These are phyloP conservation scores for Effrenium voratum DNA, from an alignment of 73 alveolate species.

Conservation along the genomic window DNA sequence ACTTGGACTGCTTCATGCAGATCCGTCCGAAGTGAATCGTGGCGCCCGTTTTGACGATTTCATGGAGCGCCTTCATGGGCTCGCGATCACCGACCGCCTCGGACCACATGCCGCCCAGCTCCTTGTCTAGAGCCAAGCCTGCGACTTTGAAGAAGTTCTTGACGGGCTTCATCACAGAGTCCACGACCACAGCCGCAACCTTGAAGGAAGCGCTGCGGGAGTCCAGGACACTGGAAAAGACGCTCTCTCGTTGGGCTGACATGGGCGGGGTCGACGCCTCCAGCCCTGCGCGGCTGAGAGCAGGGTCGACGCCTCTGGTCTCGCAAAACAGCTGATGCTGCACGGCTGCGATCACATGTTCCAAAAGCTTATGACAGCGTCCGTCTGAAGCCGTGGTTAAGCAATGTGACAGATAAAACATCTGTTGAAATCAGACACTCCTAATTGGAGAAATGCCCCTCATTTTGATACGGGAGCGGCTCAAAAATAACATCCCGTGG, in stretches of 20 bases:
- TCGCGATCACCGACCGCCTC: not conserved
- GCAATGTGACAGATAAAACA: too few species aligned
- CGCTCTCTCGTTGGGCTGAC: not conserved
- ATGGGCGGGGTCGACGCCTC: not conserved
- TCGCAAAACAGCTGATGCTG: too few species aligned
- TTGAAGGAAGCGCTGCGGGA: not conserved
- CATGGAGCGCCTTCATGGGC: not conserved
- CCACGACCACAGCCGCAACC: not conserved
- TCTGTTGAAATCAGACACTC: too few species aligned
- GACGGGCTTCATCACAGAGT: not conserved
- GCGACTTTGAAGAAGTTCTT: not conserved
- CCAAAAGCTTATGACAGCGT: too few species aligned
- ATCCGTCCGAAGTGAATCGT: too few species aligned
- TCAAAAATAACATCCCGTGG: too few species aligned
- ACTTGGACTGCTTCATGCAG: not conserved
- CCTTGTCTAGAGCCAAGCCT: not conserved
- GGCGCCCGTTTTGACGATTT: not conserved
- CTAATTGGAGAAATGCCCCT: too few species aligned
- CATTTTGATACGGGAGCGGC: too few species aligned
- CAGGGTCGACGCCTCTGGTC: not conserved
- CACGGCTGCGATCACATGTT: too few species aligned
- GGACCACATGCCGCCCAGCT: not conserved
- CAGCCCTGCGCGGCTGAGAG: not conserved
- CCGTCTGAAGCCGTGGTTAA: too few species aligned
- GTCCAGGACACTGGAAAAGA: not conserved